Evolutionary conservation across 106 monocot genomes (phyloP).

Genomic region (Posidonia australis): DNA sequence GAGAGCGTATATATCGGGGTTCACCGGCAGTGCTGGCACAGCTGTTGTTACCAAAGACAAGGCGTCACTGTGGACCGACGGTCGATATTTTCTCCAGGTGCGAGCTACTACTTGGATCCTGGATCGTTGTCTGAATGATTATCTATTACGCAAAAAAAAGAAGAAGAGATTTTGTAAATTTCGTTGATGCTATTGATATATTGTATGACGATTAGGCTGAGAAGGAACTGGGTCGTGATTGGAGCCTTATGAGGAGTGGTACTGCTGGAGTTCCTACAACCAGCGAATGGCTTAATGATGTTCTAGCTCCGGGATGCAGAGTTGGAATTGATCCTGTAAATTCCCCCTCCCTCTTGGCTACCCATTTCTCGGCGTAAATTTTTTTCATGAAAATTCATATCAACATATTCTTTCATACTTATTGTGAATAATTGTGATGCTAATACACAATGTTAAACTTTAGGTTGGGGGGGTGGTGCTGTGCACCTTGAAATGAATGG

Average conservation of each 20-base stretch:
- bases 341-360: slow-evolving; percentile 6
- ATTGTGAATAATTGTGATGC: not conserved
- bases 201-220: slow-evolving; percentile 43
- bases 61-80: slow-evolving; percentile 88
- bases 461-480: too few species aligned
- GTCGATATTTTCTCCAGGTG: slow-evolving; percentile 93
- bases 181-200: not conserved
- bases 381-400: not conserved
- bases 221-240: slow-evolving; percentile 53
- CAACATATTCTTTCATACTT: not conserved
- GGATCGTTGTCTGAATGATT: not conserved
- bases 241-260: slow-evolving; percentile 86
- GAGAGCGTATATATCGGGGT: slow-evolving; percentile 61
- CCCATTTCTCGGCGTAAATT: not conserved
- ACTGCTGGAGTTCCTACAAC: slow-evolving; percentile 62
- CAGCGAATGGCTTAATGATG: slow-evolving; percentile 79
- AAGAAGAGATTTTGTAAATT: not conserved
- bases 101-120: not conserved
- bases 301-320: slow-evolving; percentile 54
- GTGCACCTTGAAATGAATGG: too few species aligned
- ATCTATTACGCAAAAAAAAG: too few species aligned
- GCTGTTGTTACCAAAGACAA: slow-evolving; percentile 80
- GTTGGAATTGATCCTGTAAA: slow-evolving; percentile 93
- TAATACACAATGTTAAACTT: too few species aligned
- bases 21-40: slow-evolving; percentile 91